Evolutionary conservation across 176 grass and related monocot genomes (phyloP), one percentile per base, ranked within the genome.

Genomic region (Oryza brachyantha): DNA sequence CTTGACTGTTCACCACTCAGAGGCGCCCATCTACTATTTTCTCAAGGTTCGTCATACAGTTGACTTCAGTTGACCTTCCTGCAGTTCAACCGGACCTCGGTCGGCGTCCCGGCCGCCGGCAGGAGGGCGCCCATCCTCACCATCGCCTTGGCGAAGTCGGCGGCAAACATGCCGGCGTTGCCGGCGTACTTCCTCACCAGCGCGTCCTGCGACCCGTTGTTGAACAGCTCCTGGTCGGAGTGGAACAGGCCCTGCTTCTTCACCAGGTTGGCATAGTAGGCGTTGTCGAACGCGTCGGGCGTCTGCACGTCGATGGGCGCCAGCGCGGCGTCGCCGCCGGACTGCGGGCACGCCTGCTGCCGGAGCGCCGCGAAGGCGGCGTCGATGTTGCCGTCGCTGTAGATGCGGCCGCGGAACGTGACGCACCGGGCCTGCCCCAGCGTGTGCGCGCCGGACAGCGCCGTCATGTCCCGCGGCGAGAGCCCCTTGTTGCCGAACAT

Each of bases 211-310:
- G 88, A 85, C 0, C 88, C 88, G 58, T 76, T 79, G 48, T 22
- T 88, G 85, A 81, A 93, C 0, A 93, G 85, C 79, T 93, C 88
- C 75, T 93, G 91, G 71, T 93, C 91, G 1, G 91, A 90, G 70
- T 90, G 88, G 52, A 93, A 79, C 38, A 93, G 85, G 0, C 78
- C 91, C n/a, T 22, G 77, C 62, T 12, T 31, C 0, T 5, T 14
- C 36, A 88, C 34, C 12, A 97, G 81, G 79, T 97, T 81, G 22
- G 13, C 29, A 62, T 83, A 97, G 88, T 87, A 97, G 0, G 38
- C 64, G 67, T 87, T 93, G 93, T 91, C 93, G 82, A 97, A 97
- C 32, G 3, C 24, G 4, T 42, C 50, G 17, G 86, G 74, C n/a
- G 66, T 93, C 74, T 77, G 29, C 8, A 14, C 45, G 77, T 97